Conservation (phyloP, 176 grass and related monocot species). For the Zizania latifolia region DNA sequence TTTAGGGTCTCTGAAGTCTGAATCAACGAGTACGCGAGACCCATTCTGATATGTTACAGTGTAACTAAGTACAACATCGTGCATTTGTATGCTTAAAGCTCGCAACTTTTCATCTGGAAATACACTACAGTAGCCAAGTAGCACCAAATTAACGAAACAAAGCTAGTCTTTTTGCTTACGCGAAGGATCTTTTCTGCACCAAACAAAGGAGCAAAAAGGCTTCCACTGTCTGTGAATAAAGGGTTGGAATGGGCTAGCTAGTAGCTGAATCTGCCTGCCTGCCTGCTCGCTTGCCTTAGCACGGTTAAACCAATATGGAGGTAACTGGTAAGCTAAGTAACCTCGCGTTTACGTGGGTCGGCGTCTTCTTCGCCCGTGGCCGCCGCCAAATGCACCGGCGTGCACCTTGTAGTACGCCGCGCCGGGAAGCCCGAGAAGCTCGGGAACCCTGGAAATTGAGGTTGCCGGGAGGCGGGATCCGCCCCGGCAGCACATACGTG, state of each 20-base stretch:
- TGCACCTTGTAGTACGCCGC: background rate
- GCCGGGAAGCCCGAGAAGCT: background rate
- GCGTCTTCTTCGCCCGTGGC: background rate
- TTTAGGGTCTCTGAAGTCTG: too few relatives aligned
- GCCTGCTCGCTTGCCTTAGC: slow-evolving; percentile 1
- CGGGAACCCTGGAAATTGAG: background rate
- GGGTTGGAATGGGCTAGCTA: background rate
- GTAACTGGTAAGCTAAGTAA: slow-evolving; percentile 20
- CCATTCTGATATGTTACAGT: background rate
- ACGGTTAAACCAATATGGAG: background rate
- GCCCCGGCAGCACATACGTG: background rate
- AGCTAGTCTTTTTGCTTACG: slow-evolving; percentile 44
- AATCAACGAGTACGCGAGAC: too few relatives aligned
- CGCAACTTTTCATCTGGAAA: background rate
- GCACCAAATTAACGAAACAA: background rate
- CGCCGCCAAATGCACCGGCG: background rate
- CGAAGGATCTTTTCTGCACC: slow-evolving; percentile 34
- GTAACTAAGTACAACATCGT: background rate
- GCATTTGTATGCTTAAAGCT: background rate
- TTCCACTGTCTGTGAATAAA: slow-evolving; percentile 10
- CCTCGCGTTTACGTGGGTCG: background rate
- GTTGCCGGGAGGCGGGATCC: background rate
- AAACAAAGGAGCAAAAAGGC: slow-evolving; percentile 19
- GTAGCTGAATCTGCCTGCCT: background rate
- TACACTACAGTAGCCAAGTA: background rate